Base-by-base conservation (phyloP, 2,329 filamentous ascomycete genomes). In the Clonostachys byssicola region DNA sequence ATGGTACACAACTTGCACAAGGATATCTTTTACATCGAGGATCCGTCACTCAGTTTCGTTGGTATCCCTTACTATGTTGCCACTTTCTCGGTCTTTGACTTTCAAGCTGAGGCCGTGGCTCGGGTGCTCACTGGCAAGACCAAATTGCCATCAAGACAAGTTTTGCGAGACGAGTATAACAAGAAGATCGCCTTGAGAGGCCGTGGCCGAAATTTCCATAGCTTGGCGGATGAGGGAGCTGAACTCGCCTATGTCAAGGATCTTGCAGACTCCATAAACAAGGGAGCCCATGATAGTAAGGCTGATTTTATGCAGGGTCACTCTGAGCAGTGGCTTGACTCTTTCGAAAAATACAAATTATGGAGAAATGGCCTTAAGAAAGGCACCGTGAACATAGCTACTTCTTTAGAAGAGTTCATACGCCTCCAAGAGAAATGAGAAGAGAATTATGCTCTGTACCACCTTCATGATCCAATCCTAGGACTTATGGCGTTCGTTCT, bases 11-110 rank as follows among this genome's bases (percentile, higher is more conserved):
- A 88, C 52, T 66, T 88, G 2, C 80, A 88, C 67, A 80, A 80
- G 49, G 85, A 89, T 57, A 82, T 88, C 13, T 88, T 86, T 58
- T 88, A 87, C 61, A 86, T 87, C 40, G 74, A 75, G 0, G 83
- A 88, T 50, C 82, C 84, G 0, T 78, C 80, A 0, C 66, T 88
- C 1, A 67, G 72, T 0, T 88, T 88, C 51, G 67, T 88, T 16
- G 85, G 85, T 0, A 77, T 84, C 0, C 83, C 81, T 0, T 86
- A 81, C 55, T 79, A 85, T 55, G 80, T 80, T 0, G 81, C 83
- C 0, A 88, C 85, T 0, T 89, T 88, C 55, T 81, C 81, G 0
- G 67, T 88, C 0, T 88, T 87, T 50, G 85, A 88, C 50, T 86
- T 86, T 53, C 85, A 89, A 57, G 83, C 82, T 0, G 78, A 84